Conservation (phyloP, 2,329 filamentous ascomycete species). For the Phoma sp. region DNA sequence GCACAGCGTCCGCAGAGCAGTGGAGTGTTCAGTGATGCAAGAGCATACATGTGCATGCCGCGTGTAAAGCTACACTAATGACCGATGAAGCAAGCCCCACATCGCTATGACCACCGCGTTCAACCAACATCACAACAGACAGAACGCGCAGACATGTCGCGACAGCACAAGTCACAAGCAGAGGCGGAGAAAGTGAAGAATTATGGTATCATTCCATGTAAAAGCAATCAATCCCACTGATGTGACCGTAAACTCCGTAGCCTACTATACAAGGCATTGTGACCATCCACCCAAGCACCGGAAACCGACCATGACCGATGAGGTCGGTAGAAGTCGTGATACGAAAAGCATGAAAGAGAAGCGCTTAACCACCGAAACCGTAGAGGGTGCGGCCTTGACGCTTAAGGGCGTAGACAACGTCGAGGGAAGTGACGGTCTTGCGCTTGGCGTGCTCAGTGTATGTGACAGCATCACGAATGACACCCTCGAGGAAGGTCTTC, state of each 20-base stretch:
- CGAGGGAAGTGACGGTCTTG: slow-evolving; percentile 75
- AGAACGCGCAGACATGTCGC: neutral
- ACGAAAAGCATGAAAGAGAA: slow-evolving; percentile 41
- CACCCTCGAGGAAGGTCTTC: slow-evolving; percentile 78
- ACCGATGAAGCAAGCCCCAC: neutral
- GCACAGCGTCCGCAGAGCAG: too few relatives aligned
- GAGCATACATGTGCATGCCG: neutral
- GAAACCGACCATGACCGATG: slow-evolving; percentile 60
- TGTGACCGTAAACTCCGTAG: slow-evolving; percentile 44
- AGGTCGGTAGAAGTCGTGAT: slow-evolving; percentile 43
- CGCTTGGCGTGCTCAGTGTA: slow-evolving; percentile 83
- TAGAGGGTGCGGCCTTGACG: slow-evolving; percentile 75
- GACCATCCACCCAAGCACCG: slow-evolving; percentile 55
- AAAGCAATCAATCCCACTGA: slow-evolving; percentile 36
- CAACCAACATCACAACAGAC: slow-evolving; percentile 9
- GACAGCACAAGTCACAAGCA: neutral
- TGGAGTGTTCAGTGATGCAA: neutral
- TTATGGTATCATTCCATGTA: slow-evolving; percentile 47
- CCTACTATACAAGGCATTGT: slow-evolving; percentile 43
- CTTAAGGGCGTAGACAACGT: slow-evolving; percentile 69
- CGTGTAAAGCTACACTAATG: neutral
- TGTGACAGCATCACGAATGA: slow-evolving; percentile 78
- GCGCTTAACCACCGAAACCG: slow-evolving; percentile 82
- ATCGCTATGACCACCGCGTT: slow-evolving; percentile 17
- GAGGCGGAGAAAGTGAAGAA: slow-evolving; percentile 22